Evolutionary conservation across 1,139 yeast species (phyloP), one percentile per base, ranked within the genome.

Genomic region (Yamadazyma pseudoaaseri): DNA sequence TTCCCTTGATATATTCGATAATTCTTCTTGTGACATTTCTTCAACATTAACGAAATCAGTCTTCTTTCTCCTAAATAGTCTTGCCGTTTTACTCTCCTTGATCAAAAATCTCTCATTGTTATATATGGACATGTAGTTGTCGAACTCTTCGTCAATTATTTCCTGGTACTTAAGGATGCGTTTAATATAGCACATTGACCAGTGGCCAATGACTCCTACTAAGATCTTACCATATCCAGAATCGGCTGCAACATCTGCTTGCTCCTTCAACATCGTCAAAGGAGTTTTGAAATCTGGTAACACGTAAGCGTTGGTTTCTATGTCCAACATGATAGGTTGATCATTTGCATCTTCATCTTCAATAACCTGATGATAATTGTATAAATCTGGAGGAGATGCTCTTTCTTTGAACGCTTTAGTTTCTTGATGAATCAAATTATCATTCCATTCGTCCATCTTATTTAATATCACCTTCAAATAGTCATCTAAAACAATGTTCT

Each of bases 241-340:
- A 26, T 84, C 92, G 0, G 92, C 87, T 0, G 96, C 95, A 8
- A 86, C 94, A 46, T 86, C 95, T n/a, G 89, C 83, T 55, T 89
- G 96, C 53, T 87, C 96, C 21, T 84, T 82, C 41, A 89, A 77
- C 81, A 89, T 85, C 33, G 85, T 78, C 54, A 86, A 80, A 0
- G 74, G 65, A 2, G 67, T 66, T 41, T 64, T 68, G 50, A 69
- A 69, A 42, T 69, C 74, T 4, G 75, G 75, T 36, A 70, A 55
- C 32, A 87, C 86, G 36, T 79, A 83, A 16, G 82, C 86, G 10
- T 86, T 81, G 11, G 83, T 80, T 43, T 79, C 81, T 37, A 86
- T 63, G 22, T 81, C 86, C 26, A 78, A 61, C 30, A 67, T 59
- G n/a, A 79, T 72, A 26, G 82, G 77, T 15, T 81, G 76, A 46